A percentile compares a stretch with the other conserved stretches of the same genome.
phyloP scores from a whole-genome alignment of 106 monocot species.

The Allium fistulosum region DNA sequence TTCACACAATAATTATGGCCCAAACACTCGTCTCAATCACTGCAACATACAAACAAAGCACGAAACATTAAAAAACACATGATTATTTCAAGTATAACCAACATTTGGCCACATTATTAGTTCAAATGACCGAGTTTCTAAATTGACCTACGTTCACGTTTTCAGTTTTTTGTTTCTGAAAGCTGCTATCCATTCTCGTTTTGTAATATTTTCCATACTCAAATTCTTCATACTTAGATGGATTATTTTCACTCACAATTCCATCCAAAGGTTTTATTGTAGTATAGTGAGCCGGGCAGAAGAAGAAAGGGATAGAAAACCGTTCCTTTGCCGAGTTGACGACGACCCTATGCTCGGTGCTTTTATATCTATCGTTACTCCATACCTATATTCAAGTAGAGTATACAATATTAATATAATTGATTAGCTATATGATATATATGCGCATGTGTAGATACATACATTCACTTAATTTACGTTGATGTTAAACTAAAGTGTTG shows the following conservation, averaged over 20 bases:
- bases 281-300: conserved; percentile 28
- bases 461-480: too few species aligned
- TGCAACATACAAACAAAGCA: too few species aligned
- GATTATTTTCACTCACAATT: conserved; percentile 22
- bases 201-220: conserved; percentile 41
- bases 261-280: conserved; percentile 40
- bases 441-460: too few species aligned
- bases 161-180: conserved; percentile 32
- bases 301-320: conserved; percentile 58
- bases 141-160: conserved; percentile 53
- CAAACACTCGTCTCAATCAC: too few species aligned
- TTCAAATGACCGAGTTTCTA: conserved; percentile 3
- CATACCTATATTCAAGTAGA: conserved; percentile 22
- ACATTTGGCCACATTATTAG: too few species aligned
- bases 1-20: too few species aligned
- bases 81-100: too few species aligned
- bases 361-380: conserved; percentile 68
- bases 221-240: conserved; percentile 32
- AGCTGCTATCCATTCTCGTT: conserved; percentile 27
- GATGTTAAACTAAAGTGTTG: too few species aligned
- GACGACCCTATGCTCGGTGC: conserved; percentile 53
- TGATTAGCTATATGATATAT: too few species aligned
- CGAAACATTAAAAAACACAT: too few species aligned
- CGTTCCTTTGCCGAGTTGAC: conserved; percentile 45
- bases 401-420: too few species aligned